Evolutionary conservation across 257 asterid species (phyloP), one percentile per base, ranked within the genome.

Genomic region (Plectranthus barbatus): DNA sequence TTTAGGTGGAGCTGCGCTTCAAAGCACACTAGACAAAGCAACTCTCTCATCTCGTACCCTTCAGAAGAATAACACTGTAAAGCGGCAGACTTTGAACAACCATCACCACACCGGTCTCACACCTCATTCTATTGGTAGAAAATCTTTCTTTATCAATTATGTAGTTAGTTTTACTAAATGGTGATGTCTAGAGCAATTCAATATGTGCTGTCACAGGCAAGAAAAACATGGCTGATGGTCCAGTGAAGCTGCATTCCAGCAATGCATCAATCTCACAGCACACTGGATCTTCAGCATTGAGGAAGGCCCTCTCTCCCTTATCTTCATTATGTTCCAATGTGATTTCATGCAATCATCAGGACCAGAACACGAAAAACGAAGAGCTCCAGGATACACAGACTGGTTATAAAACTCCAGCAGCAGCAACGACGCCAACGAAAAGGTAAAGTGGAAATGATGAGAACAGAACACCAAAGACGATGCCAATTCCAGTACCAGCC

Each of bases 241-340:
- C n/a, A n/a, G n/a, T n/a, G n/a, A n/a, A n/a, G n/a, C n/a, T n/a
- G n/a, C n/a, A n/a, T n/a, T n/a, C 77, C n/a, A 41, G 40, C 64
- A 67, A 70, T 15, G 66, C 72, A 72, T 37, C 77, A 20, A 67
- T 73, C 69, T 66, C 74, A 0, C 63, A 63, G 9, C 73, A 50
- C 0, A 40, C 64, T 13, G 68, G 61, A 39, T 11, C 68, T 20
- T 65, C 75, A 68, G 48, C 61, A 42, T 60, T 53, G 46, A 59
- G 94, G 73, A 88, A 75, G 82, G 83, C 95, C 21, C 85, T 89
- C 61, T 92, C 95, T 31, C 96, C 95, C 42, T 12, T 92, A 45
- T 83, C 95, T 8, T 79, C 79, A 0, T 4, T 72, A 14, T 79
- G 80, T 41, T 76, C 81, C 75, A 81, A 77, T 29, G 75, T 73